Evolutionary conservation across 2,329 filamentous ascomycete genomes (phyloP), one percentile per base, ranked within the genome.

Genomic region (Sporothrix schenckii): DNA sequence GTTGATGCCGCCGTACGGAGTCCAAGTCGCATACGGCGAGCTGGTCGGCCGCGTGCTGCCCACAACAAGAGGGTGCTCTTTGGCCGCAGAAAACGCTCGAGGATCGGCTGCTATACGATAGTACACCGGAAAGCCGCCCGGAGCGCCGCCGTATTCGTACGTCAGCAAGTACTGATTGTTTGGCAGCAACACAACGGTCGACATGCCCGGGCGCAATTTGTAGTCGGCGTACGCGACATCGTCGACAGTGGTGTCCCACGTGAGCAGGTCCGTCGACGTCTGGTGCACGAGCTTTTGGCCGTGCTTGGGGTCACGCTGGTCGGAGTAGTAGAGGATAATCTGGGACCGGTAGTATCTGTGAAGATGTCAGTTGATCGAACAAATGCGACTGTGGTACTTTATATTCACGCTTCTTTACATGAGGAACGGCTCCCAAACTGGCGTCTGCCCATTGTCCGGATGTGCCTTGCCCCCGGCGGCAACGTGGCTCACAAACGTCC

Each of bases 381-480:
- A 13, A 3, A 21, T 14, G 16, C 39, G 27, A 9, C 13, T 9
- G 5, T 3, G 19, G 44, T 16, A 16, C 19, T 9, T 41, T 60
- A 19, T 13, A 41, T 13, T 34, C 34, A 34, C 34, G 9, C 16
- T 6, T 21, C 47, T 7, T 30, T 53, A 76, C 76, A 87, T 76
- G 54, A 92, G 79, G 77, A 90, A 91, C 0, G 90, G 90, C 77
- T 92, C 91, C 90, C 90, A 92, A 24, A 92, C 87, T 0, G 89
- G 88, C 0, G 88, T 90, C 50, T 88, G 77, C 1, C 88, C 89
- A 75, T 92, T 91, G 75, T 87, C 84, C 3, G 89, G 86, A 0
- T 81, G 75, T 2, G 89, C 88, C 61, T 83, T 82, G n/a, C 88
- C 88, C 47, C 90, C 90, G 1, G 81, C 80, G 0, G 89, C 89